These are phyloP conservation scores for Plasmodium billcollinsi DNA, from an alignment of 169 alveolate genomes.

Conservation along the genomic window DNA sequence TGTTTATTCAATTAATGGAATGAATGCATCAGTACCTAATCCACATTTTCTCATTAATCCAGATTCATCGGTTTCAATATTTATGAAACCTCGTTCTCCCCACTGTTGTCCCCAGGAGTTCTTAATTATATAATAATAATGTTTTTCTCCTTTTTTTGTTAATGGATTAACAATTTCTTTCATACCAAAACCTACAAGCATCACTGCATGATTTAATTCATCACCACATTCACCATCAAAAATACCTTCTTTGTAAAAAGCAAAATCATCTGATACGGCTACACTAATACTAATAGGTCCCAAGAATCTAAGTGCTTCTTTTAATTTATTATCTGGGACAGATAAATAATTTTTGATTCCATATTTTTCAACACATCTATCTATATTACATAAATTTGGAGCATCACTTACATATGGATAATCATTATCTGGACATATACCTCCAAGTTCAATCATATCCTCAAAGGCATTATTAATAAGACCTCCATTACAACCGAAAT, in stretches of 20 bases:
- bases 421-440: slow-evolving; percentile 75
- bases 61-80: not conserved
- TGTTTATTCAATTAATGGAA: slow-evolving; percentile 14
- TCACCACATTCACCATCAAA: slow-evolving; percentile 80
- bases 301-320: slow-evolving; percentile 78
- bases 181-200: slow-evolving; percentile 89
- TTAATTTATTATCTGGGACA: slow-evolving; percentile 41
- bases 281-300: slow-evolving; percentile 92
- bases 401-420: slow-evolving; percentile 84
- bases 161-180: slow-evolving; percentile 20
- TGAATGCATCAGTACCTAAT: slow-evolving; percentile 22
- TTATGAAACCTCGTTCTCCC: not conserved
- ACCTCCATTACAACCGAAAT: slow-evolving; percentile 92
- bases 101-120: slow-evolving; percentile 18
- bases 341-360: slow-evolving; percentile 31
- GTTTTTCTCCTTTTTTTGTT: slow-evolving; percentile 15
- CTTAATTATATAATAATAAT: not conserved
- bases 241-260: slow-evolving; percentile 88
- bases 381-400: slow-evolving; percentile 32
- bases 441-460: slow-evolving; percentile 84
- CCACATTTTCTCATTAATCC: slow-evolving; percentile 28
- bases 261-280: slow-evolving; percentile 89
- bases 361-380: slow-evolving; percentile 63
- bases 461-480: slow-evolving; percentile 84
- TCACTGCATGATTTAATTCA: slow-evolving; percentile 87